These are phyloP conservation scores for Chloris gayana DNA, from an alignment of 176 grass and related monocot genomes.

Conservation along the genomic window DNA sequence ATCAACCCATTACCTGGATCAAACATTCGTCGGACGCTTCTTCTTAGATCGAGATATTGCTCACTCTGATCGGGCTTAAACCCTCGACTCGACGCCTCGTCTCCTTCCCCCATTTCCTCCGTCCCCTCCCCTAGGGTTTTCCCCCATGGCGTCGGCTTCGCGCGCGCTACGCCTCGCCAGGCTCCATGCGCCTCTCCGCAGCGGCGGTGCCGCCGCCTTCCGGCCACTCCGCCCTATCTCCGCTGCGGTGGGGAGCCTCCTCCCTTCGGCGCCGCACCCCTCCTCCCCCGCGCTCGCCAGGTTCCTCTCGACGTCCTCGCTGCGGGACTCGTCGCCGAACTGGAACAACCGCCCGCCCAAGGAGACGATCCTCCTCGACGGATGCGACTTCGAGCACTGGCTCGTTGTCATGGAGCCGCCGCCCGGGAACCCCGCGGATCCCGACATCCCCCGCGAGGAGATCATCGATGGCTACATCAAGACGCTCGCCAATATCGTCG, in stretches of 20 bases:
- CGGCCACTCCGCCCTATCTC: constrained; percentile 14
- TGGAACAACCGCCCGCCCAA: constrained; percentile 84
- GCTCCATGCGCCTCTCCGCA: background rate
- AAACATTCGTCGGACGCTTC: background rate
- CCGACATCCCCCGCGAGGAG: constrained; percentile 67
- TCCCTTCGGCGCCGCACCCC: background rate
- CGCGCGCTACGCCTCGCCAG: constrained; percentile 26
- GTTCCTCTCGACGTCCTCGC: constrained; percentile 61
- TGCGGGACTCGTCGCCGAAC: constrained; percentile 70
- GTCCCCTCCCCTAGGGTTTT: background rate
- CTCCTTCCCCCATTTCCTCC: background rate
- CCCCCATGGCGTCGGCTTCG: constrained; percentile 33
- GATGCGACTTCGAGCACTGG: constrained; percentile 93
- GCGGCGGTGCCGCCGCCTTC: background rate
- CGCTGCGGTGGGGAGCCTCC: constrained; percentile 2
- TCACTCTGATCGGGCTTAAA: background rate
- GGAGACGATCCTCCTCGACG: constrained; percentile 84
- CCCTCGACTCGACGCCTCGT: background rate
- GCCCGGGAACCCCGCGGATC: constrained; percentile 43
- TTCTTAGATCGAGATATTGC: no score
- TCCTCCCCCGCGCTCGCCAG: background rate
- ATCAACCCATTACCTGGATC: background rate
- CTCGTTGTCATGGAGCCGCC: constrained; percentile 86
- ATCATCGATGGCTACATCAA: constrained; percentile 90
- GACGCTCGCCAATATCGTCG: constrained; percentile 71